phyloP scores from a whole-genome alignment of 495 filamentous ascomycete species.

The Trichoderma virens region DNA sequence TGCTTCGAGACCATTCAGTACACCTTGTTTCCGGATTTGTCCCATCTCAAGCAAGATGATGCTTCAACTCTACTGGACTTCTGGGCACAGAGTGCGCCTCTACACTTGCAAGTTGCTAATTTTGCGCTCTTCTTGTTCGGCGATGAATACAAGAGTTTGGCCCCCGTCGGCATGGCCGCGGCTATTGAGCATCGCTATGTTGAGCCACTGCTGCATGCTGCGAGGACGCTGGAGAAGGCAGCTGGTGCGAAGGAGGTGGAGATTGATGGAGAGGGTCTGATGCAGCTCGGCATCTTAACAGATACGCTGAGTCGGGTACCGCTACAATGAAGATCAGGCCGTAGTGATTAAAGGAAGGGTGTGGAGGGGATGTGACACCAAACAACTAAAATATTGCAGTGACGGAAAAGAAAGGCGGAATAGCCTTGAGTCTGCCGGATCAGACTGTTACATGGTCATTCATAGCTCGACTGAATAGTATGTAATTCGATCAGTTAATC shows the following conservation, averaged over 20 bases:
- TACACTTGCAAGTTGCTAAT: slow-evolving; percentile 40
- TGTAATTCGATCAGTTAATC: no score
- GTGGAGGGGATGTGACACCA: neutral
- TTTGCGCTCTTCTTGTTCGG: slow-evolving; percentile 46
- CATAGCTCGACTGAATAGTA: no score
- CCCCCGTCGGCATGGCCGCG: slow-evolving; percentile 33
- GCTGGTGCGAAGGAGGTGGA: slow-evolving; percentile 20
- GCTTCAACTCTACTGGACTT: slow-evolving; percentile 22
- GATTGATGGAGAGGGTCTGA: slow-evolving; percentile 16
- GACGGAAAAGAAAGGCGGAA: neutral
- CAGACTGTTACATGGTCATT: no score
- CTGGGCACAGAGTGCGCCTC: slow-evolving; percentile 30
- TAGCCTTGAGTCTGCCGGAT: no score
- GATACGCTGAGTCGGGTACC: slow-evolving; percentile 26
- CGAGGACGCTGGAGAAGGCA: slow-evolving; percentile 34
- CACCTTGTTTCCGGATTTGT: slow-evolving; percentile 33
- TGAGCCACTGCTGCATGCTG: slow-evolving; percentile 38
- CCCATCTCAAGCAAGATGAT: slow-evolving; percentile 21
- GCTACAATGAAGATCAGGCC: slow-evolving; percentile 12
- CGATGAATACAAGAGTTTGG: slow-evolving; percentile 28
- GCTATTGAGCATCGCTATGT: slow-evolving; percentile 46
- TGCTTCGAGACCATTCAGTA: slow-evolving; percentile 40
- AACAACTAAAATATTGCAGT: neutral
- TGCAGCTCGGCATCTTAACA: slow-evolving; percentile 29
- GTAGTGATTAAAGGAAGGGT: neutral